Evolutionary conservation across 2,329 filamentous ascomycete species (phyloP), one percentile per base, ranked within the genome.

Genomic region (Epichloe typhina): DNA sequence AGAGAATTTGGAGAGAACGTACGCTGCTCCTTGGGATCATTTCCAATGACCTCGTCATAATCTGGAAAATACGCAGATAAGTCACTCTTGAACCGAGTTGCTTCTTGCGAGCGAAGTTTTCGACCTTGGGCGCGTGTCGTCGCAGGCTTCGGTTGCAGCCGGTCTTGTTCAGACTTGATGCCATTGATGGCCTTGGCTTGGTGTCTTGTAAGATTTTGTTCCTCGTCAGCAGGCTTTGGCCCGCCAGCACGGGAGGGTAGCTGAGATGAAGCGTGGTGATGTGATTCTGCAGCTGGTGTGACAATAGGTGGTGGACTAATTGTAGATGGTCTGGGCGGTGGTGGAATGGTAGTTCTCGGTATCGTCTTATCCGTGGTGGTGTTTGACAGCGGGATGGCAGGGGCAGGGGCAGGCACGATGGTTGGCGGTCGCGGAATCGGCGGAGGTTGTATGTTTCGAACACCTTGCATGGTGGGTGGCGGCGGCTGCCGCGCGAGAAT

Each of bases 1-100:
- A 11, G 8, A 26, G 19, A 11, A 37, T 36, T 31, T 31, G 31
- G 3, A 31, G 47, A 17, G 21, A 38, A 73, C 79, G 65, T 76
- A 90, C 89, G 84, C 59, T 84, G 74, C 67, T 90, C 84, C 59
- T 84, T 84, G 39, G 83, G 80, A 55, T 88, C 83, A 63, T 94
- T 87, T 55, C 87, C 89, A 69, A 97, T 88, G 57, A 96, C 80
- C 64, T 95, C 88, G 67, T 96, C 90, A 67, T 95, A 97, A 62
- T 94, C 90, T 49, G 86, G 83, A 62, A 97, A 96, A 69, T 95
- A 97, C 46, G 82, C 79, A 38, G 89, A 84, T 54, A 97, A 75
- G 63, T 96, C 90, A 68, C 89, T 96, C 74, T 94, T 95, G 69
- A 89, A 84, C 58, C 88, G 78, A 48, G 84, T 84, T 11, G 84